Base-by-base conservation (phyloP, 1,284 basidiomycete species). In the Serendipita sp. region DNA sequence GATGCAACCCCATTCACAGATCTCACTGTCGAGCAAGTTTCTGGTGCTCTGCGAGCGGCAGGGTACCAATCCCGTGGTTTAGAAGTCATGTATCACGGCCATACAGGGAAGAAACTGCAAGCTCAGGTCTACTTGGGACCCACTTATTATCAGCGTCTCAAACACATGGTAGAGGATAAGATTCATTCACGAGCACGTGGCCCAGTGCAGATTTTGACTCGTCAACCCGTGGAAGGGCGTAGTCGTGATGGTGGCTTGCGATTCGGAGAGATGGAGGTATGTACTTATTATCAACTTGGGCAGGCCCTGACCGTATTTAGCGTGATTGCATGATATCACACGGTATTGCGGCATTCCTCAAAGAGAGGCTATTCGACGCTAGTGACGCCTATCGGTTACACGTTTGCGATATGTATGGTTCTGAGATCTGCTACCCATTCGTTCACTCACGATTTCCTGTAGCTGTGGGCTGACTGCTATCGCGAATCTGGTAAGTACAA, bases 121-220 rank as follows among this genome's bases (percentile, higher is more conserved):
- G 95, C 96, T 17, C 96, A 99, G 72, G 87, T 98, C 13, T 99
- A 98, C 75, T 85, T 99, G 66, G 96, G 96, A 2, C 95, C 95
- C 10, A 99, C 96, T 1, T 99, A 99, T 75, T 99, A 99, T 75
- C 95, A 99, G 74, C 88, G 95, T 61, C 79, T 99, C 68, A 99
- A 99, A 78, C 95, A 99, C 77, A 99, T 99, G 95, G 95, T 99
- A 61, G 94, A 97, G 73, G 95, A 99, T 77, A 99, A 99, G 79
- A 99, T 99, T 66, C 95, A 99, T 76, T 95, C 94, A 30, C 85
- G 95, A 68, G 96, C 96, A 13, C 78, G 96, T 73, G 96, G 96
- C 15, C 96, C 96, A 3, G 91, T 99, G 6, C 96, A 99, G 75
- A 99, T 99, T 70, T 75, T 99, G 70, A 99, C 95, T 22, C 80